Evolutionary conservation across 768 basidiomycete species (phyloP), one percentile per base, ranked within the genome.

Genomic region (Hygrophorus pudorinus): DNA sequence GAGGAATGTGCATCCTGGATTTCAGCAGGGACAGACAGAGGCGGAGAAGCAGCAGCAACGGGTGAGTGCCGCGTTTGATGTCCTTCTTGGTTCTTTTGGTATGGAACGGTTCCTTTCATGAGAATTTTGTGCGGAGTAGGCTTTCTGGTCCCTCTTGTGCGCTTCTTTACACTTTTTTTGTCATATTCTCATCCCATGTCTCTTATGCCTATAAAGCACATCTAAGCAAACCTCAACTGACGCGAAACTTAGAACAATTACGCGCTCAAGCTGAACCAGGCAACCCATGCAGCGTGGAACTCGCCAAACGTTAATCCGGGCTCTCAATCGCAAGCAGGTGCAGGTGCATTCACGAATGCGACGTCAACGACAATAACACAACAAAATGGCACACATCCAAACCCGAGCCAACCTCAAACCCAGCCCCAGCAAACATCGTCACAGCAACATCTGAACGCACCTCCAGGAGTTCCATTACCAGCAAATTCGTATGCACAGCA

Each of bases 271-370:
- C 68, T 80, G 48, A 81, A 75, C 51, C 77, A 75, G 54, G 70
- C 70, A 38, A 69, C 71, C 0, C 75, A 76, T 47, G 75, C 75
- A 5, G 79, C 80, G 37, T 84, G 81, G 81, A 77, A 70, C 47
- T 76, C 75, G 14, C 65, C 80, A 5, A 75, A 67, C 51, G 64
- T 66, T 36, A 75, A 71, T 50, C 62, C 72, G 17, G 60, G 53
- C 44, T 58, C 67, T 36, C 68, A 65, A 59, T 52, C 63, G 33
- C 58, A 58, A 47, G 45, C 44, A 38, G 46, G 45, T 16, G 42
- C 52, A 27, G 51, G 52, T 29, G 45, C 51, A 14, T 59, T 59
- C 41, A 47, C 53, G 4, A 54, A 51, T 5, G 56, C 53, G 45
- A 41, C 58, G 17, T 43, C 56, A 33, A 48, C 24, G 24, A 24